Conservation (phyloP, 225 moss, liverwort and hornwort genomes). For the Pseudisothecium myosuroides region DNA sequence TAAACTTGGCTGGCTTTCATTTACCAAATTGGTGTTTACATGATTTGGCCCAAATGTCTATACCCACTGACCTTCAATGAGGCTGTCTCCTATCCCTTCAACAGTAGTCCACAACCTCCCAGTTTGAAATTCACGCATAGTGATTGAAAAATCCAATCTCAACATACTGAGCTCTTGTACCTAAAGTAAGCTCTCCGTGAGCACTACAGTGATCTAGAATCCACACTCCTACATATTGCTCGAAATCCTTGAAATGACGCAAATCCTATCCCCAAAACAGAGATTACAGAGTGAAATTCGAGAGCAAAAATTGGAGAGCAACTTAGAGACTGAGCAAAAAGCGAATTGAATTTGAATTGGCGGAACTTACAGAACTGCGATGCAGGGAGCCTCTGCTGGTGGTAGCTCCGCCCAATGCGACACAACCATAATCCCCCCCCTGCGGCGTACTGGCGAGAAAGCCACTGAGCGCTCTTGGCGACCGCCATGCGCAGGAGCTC, state of each 20-base stretch:
- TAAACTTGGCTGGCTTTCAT: neutral
- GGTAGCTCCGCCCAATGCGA: slow-evolving; percentile 1
- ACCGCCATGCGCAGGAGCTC: slow-evolving; percentile 36
- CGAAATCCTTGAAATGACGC: neutral
- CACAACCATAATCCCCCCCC: neutral
- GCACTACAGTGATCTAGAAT: neutral
- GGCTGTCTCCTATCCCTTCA: neutral
- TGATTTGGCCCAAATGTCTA: neutral
- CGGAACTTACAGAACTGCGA: slow-evolving; percentile 13
- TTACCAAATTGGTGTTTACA: neutral
- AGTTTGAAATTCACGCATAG: neutral
- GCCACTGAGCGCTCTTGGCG: slow-evolving; percentile 33
- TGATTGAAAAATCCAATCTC: neutral
- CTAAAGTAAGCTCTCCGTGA: neutral
- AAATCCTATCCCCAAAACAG: neutral
- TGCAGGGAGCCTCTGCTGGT: neutral
- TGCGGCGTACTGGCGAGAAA: slow-evolving; percentile 52
- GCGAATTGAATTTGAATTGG: neutral
- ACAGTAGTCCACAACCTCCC: neutral
- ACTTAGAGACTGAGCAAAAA: neutral
- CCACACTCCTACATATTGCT: neutral
- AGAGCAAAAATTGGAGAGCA: neutral
- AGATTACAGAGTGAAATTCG: neutral
- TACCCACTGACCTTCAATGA: neutral
- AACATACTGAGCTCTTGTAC: neutral